phyloP scores from a whole-genome alignment of 345 rosid species.

The Hypericum perforatum region DNA sequence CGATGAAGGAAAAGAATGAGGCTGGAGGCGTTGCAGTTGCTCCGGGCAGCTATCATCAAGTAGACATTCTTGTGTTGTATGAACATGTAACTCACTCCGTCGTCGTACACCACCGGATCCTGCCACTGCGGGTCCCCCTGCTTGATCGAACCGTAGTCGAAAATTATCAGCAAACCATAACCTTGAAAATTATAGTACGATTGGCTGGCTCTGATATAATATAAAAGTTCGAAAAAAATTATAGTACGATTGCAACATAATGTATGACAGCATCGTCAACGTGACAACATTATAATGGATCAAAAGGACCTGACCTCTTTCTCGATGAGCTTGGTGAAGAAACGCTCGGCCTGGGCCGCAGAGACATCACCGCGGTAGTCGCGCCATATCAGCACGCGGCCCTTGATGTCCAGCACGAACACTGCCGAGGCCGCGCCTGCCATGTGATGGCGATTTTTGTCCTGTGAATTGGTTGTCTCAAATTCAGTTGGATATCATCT shows the following conservation, averaged over 20 bases:
- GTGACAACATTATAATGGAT: too few species aligned
- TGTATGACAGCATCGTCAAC: too few species aligned
- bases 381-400: conserved; percentile 91
- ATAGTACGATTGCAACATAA: too few species aligned
- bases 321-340: conserved; percentile 91
- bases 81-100: conserved; percentile 89
- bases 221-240: too few species aligned
- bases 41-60: conserved; percentile 80
- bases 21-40: conserved; percentile 96
- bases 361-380: conserved; percentile 97
- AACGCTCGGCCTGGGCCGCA: conserved; percentile 74
- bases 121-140: conserved; percentile 96
- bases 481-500: too few species aligned
- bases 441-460: conserved; percentile 20
- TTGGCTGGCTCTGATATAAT: too few species aligned
- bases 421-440: conserved; percentile 95
- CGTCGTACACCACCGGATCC: conserved; percentile 95
- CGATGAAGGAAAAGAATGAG: conserved; percentile 84
- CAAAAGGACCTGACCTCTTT: conserved; percentile 48
- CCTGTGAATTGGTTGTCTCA: too few species aligned
- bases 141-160: not conserved
- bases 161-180: not conserved
- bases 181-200: not conserved
- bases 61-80: conserved; percentile 89
- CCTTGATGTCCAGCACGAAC: conserved; percentile 84